A percentile compares a stretch with the other conserved stretches of the same genome.
phyloP scores from a whole-genome alignment of 345 rosid species.

The Rhizophora apiculata region DNA sequence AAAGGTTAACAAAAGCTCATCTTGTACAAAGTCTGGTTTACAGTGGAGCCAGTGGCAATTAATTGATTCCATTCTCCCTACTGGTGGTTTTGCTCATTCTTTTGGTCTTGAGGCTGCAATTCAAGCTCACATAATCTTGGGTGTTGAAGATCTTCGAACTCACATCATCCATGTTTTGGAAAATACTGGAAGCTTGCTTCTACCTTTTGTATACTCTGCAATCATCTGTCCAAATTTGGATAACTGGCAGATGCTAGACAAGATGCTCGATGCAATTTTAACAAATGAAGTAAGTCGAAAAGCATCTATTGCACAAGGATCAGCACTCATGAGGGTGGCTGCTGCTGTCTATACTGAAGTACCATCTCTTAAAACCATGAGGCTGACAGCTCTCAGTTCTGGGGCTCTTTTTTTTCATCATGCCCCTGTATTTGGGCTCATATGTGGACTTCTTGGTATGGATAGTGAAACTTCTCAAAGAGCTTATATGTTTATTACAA shows the following conservation, averaged over 20 bases:
- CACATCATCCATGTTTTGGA: conserved; percentile 50
- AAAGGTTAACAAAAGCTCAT: background rate
- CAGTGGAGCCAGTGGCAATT: conserved; percentile 96
- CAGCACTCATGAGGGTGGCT: conserved; percentile 72
- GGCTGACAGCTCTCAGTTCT: conserved; percentile 40
- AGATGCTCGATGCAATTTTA: conserved; percentile 55
- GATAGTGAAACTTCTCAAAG: conserved; percentile 62
- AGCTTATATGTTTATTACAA: conserved; percentile 68
- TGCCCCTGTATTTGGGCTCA: conserved; percentile 75
- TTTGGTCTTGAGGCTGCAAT: conserved; percentile 83
- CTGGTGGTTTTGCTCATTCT: conserved; percentile 90
- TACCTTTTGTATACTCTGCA: conserved; percentile 70
- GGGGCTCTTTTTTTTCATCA: conserved; percentile 54
- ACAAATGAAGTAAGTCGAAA: conserved; percentile 69
- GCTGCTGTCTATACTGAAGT: conserved; percentile 62
- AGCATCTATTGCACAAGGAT: conserved; percentile 76
- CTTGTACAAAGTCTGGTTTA: conserved; percentile 9
- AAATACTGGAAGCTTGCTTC: conserved; percentile 70
- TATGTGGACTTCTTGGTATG: conserved; percentile 72
- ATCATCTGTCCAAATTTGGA: conserved; percentile 41
- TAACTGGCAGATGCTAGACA: conserved; percentile 52
- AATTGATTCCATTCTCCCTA: conserved; percentile 84
- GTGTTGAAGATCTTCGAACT: conserved; percentile 47
- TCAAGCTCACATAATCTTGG: conserved; percentile 51
- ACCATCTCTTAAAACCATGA: conserved; percentile 49